These are phyloP conservation scores for Leishmania mexicana DNA, from an alignment of 208 protist genomes.

Conservation along the genomic window DNA sequence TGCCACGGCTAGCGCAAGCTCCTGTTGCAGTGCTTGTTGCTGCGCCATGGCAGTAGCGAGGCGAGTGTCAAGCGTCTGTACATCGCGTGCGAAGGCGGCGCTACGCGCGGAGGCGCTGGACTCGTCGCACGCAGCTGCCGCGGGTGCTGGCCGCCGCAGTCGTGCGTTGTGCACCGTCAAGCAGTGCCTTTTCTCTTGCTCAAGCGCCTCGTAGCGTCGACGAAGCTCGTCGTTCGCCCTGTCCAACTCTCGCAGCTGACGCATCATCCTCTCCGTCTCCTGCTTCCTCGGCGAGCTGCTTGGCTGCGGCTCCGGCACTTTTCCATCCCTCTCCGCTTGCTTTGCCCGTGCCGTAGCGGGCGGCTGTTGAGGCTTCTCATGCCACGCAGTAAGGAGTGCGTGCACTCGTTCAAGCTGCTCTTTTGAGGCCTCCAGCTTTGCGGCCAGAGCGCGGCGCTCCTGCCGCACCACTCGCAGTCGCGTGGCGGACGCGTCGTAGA, in stretches of 20 bases:
- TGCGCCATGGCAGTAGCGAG: conserved; percentile 7
- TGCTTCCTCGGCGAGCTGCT: neutral
- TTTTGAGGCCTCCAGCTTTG: neutral
- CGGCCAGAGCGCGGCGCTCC: neutral
- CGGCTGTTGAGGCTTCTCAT: neutral
- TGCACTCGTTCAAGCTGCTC: neutral
- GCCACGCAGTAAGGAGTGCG: neutral
- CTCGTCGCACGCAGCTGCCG: neutral
- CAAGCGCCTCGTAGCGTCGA: conserved; percentile 1
- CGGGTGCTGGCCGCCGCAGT: conserved; percentile 11
- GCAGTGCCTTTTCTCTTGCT: conserved; percentile 8
- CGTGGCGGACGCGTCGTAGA: conserved; percentile 7
- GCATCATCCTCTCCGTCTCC: conserved; percentile 4
- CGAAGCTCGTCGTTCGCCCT: conserved; percentile 19
- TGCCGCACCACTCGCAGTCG: conserved; percentile 15
- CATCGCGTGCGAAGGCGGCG: conserved; percentile 3
- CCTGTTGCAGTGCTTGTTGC: conserved; percentile 3
- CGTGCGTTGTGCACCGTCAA: conserved; percentile 12
- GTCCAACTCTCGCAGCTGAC: conserved; percentile 22
- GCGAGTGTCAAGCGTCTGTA: neutral
- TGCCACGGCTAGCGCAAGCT: conserved; percentile 14
- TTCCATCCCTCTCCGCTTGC: neutral
- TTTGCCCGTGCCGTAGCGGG: neutral
- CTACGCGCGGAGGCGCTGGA: conserved; percentile 1
- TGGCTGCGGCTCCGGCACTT: neutral